These are phyloP conservation scores for Aureobasidium sp. DNA, from an alignment of 2,329 filamentous ascomycete genomes.

Conservation along the genomic window DNA sequence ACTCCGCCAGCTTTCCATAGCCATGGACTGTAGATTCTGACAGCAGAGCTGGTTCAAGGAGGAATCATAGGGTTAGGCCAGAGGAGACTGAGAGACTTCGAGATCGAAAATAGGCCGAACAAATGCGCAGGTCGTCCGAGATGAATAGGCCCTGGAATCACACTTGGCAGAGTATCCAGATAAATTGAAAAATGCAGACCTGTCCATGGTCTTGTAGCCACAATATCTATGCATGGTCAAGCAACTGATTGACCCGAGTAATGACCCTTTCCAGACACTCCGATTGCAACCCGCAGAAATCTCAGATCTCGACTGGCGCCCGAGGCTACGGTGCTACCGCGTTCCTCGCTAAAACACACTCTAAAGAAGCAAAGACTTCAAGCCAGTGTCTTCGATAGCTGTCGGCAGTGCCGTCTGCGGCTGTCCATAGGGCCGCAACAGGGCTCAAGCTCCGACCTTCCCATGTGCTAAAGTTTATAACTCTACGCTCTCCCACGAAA, in stretches of 20 bases:
- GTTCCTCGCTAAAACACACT: neutral
- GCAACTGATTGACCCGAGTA: neutral
- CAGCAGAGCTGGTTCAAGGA: neutral
- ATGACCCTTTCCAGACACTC: neutral
- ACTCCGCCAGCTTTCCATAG: conserved; percentile 8
- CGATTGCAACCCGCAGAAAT: neutral
- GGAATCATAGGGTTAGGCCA: neutral
- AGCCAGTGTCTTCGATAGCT: neutral
- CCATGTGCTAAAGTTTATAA: too few species aligned
- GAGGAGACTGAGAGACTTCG: neutral
- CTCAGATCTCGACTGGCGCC: neutral
- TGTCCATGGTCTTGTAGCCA: neutral
- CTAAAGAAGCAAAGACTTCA: neutral
- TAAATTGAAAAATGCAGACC: neutral
- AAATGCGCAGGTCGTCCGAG: neutral
- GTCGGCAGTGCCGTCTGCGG: neutral
- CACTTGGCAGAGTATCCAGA: neutral
- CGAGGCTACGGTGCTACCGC: neutral
- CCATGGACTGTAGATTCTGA: neutral
- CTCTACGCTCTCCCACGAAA: too few species aligned
- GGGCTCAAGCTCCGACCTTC: neutral
- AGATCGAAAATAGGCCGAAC: neutral
- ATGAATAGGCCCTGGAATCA: neutral
- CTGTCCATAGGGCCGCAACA: neutral
- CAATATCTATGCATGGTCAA: neutral